A percentile compares a stretch with the other conserved stretches of the same genome.
phyloP scores from a whole-genome alignment of 2,329 filamentous ascomycete species.

The Aspergillus glaucus region DNA sequence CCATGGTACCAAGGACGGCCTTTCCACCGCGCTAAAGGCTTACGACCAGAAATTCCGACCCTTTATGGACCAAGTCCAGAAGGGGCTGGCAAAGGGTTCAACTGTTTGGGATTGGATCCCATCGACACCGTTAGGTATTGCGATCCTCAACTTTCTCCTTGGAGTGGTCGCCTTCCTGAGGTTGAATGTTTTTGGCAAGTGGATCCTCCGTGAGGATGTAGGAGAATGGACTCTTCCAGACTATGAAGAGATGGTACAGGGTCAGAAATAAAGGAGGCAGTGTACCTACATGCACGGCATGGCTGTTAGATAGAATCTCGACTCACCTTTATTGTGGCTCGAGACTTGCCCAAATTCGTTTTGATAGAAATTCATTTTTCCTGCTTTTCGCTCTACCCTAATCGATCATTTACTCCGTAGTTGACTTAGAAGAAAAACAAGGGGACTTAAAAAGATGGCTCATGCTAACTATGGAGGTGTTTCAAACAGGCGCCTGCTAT shows the following conservation, averaged over 20 bases:
- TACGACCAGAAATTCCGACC: constrained; percentile 45
- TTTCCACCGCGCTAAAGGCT: constrained; percentile 27
- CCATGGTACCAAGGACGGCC: neutral
- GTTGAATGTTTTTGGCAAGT: constrained; percentile 28
- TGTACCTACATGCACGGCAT: no score
- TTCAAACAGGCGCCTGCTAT: no score
- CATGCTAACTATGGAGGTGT: no score
- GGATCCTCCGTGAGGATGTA: constrained; percentile 27
- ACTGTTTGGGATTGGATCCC: constrained; percentile 15
- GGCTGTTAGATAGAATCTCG: no score
- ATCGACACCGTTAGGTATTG: constrained; percentile 25
- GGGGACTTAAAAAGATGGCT: no score
- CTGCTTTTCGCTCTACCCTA: no score
- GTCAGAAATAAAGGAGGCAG: no score
- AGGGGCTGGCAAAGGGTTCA: constrained; percentile 9
- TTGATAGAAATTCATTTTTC: no score
- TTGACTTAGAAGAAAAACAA: no score
- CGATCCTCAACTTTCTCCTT: constrained; percentile 24
- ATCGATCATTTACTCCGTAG: no score
- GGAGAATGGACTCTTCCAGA: constrained; percentile 33
- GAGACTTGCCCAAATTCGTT: no score
- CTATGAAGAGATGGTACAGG: constrained; percentile 15
- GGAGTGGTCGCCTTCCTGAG: constrained; percentile 26
- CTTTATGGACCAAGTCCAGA: constrained; percentile 39
- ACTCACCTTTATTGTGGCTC: no score